Evolutionary conservation across 1,284 basidiomycete genomes (phyloP), one percentile per base, ranked within the genome.

Genomic region (Boletus sp.): DNA sequence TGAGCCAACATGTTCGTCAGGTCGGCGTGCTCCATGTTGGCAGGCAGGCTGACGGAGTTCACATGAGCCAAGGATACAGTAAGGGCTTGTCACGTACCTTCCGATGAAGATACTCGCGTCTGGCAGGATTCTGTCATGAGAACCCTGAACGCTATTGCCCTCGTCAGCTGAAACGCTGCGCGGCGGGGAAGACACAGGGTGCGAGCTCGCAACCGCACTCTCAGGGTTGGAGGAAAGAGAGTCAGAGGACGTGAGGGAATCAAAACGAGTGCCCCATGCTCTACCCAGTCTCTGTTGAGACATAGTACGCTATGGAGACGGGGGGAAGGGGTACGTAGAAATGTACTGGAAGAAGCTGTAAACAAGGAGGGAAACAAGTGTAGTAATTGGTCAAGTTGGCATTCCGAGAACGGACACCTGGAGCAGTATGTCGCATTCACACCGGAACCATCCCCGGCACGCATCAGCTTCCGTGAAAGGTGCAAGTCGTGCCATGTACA

Each of bases 101-200:
- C 88, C 88, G 49, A 90, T 81, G 64, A 90, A 90, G 54, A 90
- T 75, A 58, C 84, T 88, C 29, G 85, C 80, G 54, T 89, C 82
- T 58, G 88, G 84, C 42, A 78, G 74, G 57, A 77, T 72, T 57
- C 73, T 77, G 36, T 78, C 75, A 16, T 72, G 70, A 44, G 68
- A 68, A 50, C 77, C 75, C 10, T 71, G 70, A 41, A 67, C 68
- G 48, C 58, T 68, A 54, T 60, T 64, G 49, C 55, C 51, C 46
- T 65, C 66, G 30, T 64, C 59, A 10, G 47, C 52, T 17, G 50
- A 59, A 47, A 43, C 51, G 51, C 50, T 52, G 26, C 14, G 37
- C 16, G 55, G 50, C 29, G 60, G 42, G 43, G 55, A 49, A 48
- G 52, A 54, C 43, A 48, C 43, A 36, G 16, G 53, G 46, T 47